phyloP scores from a whole-genome alignment of 805 yeast genomes.

The Nakazawaea wickerhamii region DNA sequence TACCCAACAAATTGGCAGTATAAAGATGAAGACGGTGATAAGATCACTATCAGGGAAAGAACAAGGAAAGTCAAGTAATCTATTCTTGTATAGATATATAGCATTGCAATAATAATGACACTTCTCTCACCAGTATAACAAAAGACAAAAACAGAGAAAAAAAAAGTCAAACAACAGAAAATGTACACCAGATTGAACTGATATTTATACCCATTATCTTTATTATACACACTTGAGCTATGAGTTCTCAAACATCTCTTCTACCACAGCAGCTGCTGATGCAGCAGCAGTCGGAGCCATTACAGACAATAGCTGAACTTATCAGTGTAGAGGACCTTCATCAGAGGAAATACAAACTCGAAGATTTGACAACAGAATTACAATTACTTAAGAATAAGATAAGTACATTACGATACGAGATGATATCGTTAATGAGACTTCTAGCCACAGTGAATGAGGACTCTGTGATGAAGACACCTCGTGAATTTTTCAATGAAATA shows the following conservation, averaged over 20 bases:
- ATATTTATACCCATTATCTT: no score
- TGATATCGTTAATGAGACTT: conserved; percentile 30
- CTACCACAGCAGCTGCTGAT: neutral
- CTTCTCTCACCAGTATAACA: neutral
- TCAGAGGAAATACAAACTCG: conserved; percentile 31
- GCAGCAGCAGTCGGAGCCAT: conserved; percentile 7
- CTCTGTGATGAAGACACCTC: conserved; percentile 35
- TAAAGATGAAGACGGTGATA: conserved; percentile 21
- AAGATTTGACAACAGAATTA: conserved; percentile 30
- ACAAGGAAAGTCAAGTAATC: conserved; percentile 1
- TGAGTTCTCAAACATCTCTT: neutral
- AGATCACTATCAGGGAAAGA: conserved; percentile 24
- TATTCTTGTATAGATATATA: no score
- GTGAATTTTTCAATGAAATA: conserved; percentile 32
- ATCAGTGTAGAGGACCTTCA: conserved; percentile 35
- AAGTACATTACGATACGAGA: conserved; percentile 31
- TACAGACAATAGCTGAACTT: conserved; percentile 15
- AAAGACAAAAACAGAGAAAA: neutral
- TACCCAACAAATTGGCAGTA: conserved; percentile 29
- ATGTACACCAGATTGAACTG: no score
- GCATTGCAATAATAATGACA: no score
- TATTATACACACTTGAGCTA: neutral
- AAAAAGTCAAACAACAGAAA: neutral
- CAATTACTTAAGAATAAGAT: conserved; percentile 26
- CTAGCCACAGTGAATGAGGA: conserved; percentile 39